A percentile compares a stretch with the other conserved stretches of the same genome.
phyloP scores from a whole-genome alignment of 345 rosid species.

The Fremontodendron californicum region DNA sequence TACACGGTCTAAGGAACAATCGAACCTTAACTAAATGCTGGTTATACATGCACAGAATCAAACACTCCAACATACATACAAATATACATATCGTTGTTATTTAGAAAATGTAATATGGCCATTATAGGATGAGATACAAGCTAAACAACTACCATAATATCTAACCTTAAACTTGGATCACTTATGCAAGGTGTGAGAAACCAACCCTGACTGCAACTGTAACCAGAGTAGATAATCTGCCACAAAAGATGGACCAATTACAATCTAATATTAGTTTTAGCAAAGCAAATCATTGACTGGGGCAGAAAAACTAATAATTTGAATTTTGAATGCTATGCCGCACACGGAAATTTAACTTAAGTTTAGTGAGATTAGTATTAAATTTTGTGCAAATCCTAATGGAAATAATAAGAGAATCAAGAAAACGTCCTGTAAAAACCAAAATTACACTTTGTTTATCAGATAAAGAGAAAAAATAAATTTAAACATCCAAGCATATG shows the following conservation, averaged over 20 bases:
- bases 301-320: neutral
- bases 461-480: neutral
- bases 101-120: neutral
- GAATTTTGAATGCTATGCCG: neutral
- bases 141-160: neutral
- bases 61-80: neutral
- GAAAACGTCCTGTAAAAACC: neutral
- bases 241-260: constrained; percentile 20
- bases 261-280: neutral
- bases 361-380: neutral
- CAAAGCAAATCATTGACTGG: constrained; percentile 1
- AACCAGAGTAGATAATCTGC: constrained; percentile 90
- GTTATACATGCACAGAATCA: neutral
- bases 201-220: constrained; percentile 97
- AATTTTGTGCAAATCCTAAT: neutral
- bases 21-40: neutral
- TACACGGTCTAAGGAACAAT: neutral
- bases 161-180: constrained; percentile 86
- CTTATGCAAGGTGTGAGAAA: constrained; percentile 89
- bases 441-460: neutral
- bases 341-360: neutral
- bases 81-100: neutral
- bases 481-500: neutral
- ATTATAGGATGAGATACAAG: neutral
- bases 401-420: neutral